Base-by-base conservation (phyloP, 768 basidiomycete species). In the Lactarius sanguifluus region DNA sequence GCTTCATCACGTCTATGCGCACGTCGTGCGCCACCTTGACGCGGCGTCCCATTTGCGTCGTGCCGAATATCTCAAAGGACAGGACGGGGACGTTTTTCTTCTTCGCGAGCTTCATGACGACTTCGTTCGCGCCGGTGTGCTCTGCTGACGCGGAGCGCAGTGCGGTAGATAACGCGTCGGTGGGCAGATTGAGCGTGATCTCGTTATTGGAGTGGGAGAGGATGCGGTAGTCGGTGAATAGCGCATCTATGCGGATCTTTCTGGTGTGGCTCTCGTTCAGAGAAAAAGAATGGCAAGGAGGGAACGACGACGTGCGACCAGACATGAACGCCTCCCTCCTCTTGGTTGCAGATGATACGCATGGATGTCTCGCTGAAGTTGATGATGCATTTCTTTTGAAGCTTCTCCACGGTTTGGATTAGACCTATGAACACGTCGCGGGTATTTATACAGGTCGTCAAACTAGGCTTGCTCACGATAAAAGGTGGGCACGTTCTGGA, bases 301-400 rank as follows among this genome's bases (percentile, higher is more conserved):
- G 81, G 78, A 80, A 80, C 38, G 40, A 43, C 2, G 23, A 77
- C 86, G 62, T 63, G 86, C 85, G 84, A 84, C 94, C 94, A 95
- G 60, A 95, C 91, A 75, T 95, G 93, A 5, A 93, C 86, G 3
- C 91, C 91, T 0, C 90, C 91, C 71, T 92, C 91, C 62, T 92
- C 90, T 59, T 81, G 84, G 65, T 89, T 88, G 79, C 94, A 95
- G 62, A 96, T 94, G 65, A 95, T 85, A 67, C 88, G 87, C 81
- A 94, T 87, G 43, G 84, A 85, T 16, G 79, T 80, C 72, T 89
- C 86, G 0, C 85, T 86, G 72, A 94, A 91, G 75, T 87, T 88
- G 74, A 95, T 85, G 64, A 92, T 86, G 70, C 90, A 93, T 80
- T 81, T 87, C 76, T 92, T 93, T 76, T 94, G 89, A 23, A 94